A percentile compares a stretch with the other conserved stretches of the same genome.
These are phyloP conservation scores for Ascomycota sp. DNA, from an alignment of 2,329 filamentous ascomycete genomes.

Conservation along the genomic window DNA sequence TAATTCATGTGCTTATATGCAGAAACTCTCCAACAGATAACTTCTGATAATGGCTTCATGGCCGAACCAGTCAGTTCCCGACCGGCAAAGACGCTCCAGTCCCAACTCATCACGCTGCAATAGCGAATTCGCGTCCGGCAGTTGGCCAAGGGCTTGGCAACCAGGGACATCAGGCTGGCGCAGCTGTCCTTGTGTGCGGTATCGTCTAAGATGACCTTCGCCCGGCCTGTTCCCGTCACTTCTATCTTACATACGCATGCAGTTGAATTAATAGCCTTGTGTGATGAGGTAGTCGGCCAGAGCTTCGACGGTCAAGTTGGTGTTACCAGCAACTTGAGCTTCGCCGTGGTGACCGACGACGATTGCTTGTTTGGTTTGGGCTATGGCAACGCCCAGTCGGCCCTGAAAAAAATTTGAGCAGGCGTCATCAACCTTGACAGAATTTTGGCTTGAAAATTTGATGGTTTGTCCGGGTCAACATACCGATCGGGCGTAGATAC, in stretches of 20 bases:
- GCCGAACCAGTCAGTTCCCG: not conserved
- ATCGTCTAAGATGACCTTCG: not conserved
- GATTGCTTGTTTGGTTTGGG: constrained; percentile 74
- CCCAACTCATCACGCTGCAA: constrained; percentile 2
- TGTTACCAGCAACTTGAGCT: constrained; percentile 46
- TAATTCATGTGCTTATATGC: constrained; percentile 9
- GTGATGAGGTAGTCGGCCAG: constrained; percentile 73
- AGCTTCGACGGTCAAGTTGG: constrained; percentile 56
- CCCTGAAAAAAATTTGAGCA: constrained; percentile 21
- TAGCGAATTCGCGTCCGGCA: not conserved
- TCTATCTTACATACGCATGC: constrained; percentile 11
- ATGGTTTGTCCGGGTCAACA: constrained; percentile 4
- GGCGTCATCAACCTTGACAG: no score
- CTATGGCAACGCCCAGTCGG: constrained; percentile 57
- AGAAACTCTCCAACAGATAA: constrained; percentile 7
- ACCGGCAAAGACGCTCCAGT: constrained; percentile 1
- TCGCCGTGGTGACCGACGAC: constrained; percentile 75
- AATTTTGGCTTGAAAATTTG: no score
- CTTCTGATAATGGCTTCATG: not conserved
- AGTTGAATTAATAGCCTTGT: constrained; percentile 38
- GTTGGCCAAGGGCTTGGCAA: not conserved
- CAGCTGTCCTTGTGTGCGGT: not conserved
- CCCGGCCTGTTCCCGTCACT: constrained; percentile 1
- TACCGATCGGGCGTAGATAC: constrained; percentile 74
- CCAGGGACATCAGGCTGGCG: not conserved